A percentile compares a stretch with the other conserved stretches of the same genome.
Evolutionary conservation across 129 eudicot genomes (phyloP).

Genomic region (Deinandra increscens): DNA sequence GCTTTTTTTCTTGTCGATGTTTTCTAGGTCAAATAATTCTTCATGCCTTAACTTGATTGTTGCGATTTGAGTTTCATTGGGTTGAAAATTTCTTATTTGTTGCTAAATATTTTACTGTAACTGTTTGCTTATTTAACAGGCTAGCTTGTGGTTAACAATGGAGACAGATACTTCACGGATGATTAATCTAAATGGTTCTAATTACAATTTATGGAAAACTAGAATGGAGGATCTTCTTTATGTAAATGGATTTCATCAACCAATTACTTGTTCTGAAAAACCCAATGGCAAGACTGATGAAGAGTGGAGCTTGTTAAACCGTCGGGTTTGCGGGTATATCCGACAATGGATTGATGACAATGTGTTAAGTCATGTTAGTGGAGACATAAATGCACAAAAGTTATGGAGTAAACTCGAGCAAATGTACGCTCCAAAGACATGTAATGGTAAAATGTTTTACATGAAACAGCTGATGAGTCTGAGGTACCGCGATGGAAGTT

Average conservation of each 20-base stretch:
- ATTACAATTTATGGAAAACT: not conserved
- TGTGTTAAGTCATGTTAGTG: too few relatives aligned
- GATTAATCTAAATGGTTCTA: too few relatives aligned
- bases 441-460: too few relatives aligned
- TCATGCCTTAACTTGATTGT: not conserved
- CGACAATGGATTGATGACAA: too few relatives aligned
- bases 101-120: not conserved
- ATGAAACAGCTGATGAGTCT: too few relatives aligned
- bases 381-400: too few relatives aligned
- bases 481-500: too few relatives aligned
- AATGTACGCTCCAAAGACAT: too few relatives aligned
- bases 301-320: conserved; percentile 3
- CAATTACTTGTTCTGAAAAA: not conserved
- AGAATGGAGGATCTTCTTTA: conserved; percentile 9
- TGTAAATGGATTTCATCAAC: not conserved
- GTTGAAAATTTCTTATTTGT: not conserved
- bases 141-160: not conserved
- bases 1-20: too few relatives aligned
- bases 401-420: too few relatives aligned
- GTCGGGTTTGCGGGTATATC: conserved; percentile 13
- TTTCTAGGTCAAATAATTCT: not conserved
- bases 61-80: not conserved
- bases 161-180: not conserved
- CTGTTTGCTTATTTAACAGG: not conserved
- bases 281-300: not conserved